Evolutionary conservation across 148 eudicot genomes (phyloP).

Genomic region (Vaccinium darrowii): DNA sequence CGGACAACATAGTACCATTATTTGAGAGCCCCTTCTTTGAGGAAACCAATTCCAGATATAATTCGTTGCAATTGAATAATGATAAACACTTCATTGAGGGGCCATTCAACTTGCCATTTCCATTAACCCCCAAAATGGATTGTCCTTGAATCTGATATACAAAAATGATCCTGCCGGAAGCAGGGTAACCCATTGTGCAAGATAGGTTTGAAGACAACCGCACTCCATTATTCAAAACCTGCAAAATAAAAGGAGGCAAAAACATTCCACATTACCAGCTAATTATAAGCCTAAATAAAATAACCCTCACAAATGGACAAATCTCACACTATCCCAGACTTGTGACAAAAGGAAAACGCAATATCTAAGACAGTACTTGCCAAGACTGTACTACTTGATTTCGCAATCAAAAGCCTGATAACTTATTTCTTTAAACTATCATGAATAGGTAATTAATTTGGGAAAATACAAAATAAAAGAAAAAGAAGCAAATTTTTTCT

Average conservation of each 20-base stretch:
- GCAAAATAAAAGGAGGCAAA: slow-evolving; percentile 15
- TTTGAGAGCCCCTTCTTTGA: slow-evolving; percentile 22
- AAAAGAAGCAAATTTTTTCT: neutral
- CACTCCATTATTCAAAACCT: slow-evolving; percentile 72
- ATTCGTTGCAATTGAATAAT: slow-evolving; percentile 45
- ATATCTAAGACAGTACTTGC: neutral
- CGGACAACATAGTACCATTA: slow-evolving; percentile 23
- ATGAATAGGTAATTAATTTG: neutral
- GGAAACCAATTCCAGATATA: slow-evolving; percentile 47
- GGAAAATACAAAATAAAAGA: neutral
- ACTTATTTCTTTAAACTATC: neutral
- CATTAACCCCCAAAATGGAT: slow-evolving; percentile 24
- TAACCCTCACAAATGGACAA: no score
- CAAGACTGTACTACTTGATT: neutral
- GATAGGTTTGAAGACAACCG: slow-evolving; percentile 69
- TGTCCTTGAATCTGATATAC: slow-evolving; percentile 55
- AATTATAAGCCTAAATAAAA: neutral
- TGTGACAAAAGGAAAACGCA: neutral
- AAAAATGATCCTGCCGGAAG: slow-evolving; percentile 58
- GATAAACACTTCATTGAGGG: slow-evolving; percentile 25
- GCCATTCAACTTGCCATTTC: slow-evolving; percentile 31
- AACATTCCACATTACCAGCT: neutral
- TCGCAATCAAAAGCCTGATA: neutral
- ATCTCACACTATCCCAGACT: neutral
- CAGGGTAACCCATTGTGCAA: slow-evolving; percentile 64